Base-by-base conservation (phyloP, 768 basidiomycete species). In the Termitomyces sp. region DNA sequence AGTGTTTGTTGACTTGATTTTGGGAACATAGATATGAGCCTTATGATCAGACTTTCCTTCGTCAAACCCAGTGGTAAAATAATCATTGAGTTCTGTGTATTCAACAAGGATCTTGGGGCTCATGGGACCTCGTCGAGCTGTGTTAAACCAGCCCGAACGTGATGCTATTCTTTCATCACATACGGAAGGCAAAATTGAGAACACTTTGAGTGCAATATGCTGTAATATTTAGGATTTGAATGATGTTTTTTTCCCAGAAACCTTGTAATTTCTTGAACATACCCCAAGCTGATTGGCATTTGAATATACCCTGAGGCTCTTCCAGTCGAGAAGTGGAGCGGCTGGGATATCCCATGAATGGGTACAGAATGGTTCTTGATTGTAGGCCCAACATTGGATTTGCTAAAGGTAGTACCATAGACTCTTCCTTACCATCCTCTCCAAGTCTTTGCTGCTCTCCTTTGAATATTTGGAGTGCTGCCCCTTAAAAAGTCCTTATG, bases 371-470 rank as follows among this genome's bases (percentile, higher is more conserved):
- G 64, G 64, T 17, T 61, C 60, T 16, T 57, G 47, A 37, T 66
- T 60, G 46, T 69, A 64, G 21, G 61, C 60, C 54, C 64, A 70
- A 8, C 61, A 61, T 27, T 63, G 23, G 21, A 63, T 27, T 5
- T 54, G 55, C 30, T 62, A 61, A 19, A 63, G n/a, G 65, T 63
- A 50, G 40, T 5, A 16, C 17, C 12, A 2, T 30, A 11, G 40
- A 52, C 19, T 52, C 40, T 42, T 52, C 40, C 8, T 21, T 28
- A 17, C 37, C 51, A 27, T 40, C 40, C 16, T 12, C 3, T 32
- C 14, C 10, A 32, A 39, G 25, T 52, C 19, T 5, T n/a, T 28
- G 23, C 6, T 52, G 51, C 25, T 52, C 51, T 11, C 40, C 40
- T 23, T 42, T 41, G 27, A 52, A 32, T 12, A 52, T 42, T 19